Conservation (phyloP, 2,329 filamentous ascomycete species). For the Cladosporium sp. region DNA sequence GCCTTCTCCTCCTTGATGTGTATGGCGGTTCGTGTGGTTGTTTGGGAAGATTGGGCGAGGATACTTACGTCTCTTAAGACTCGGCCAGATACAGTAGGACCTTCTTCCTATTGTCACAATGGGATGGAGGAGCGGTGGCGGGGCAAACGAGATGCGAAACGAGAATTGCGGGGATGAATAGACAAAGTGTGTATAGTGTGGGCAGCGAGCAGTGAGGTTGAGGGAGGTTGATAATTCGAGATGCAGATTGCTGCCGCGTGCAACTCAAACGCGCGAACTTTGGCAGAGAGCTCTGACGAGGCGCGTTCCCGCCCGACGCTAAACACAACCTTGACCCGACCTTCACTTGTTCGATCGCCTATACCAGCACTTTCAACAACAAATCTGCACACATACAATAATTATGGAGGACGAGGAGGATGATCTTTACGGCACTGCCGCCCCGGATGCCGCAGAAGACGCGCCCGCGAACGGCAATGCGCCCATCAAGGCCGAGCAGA, state of each 20-base stretch:
- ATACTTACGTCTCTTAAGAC: constrained; percentile 11
- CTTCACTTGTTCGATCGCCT: neutral
- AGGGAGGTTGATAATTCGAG: neutral
- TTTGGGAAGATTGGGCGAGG: neutral
- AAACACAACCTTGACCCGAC: constrained; percentile 5
- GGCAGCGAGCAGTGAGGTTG: neutral
- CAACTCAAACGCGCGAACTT: constrained; percentile 9
- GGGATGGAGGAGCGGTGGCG: neutral
- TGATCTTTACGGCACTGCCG: constrained; percentile 47
- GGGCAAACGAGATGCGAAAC: neutral
- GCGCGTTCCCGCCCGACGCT: constrained; percentile 17
- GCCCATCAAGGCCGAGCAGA: constrained; percentile 42
- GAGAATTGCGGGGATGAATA: constrained; percentile 1
- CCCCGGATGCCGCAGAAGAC: constrained; percentile 26
- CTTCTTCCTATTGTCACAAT: neutral
- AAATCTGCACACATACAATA: neutral
- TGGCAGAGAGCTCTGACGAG: constrained; percentile 20
- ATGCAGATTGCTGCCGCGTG: constrained; percentile 3
- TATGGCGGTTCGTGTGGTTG: neutral
- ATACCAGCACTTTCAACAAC: neutral
- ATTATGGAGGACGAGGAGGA: constrained; percentile 55
- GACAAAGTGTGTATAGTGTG: neutral
- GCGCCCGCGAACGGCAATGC: constrained; percentile 31
- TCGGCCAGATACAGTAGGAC: neutral
- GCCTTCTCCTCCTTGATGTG: constrained; percentile 2